Percentiles rank a stretch among this genome's conserved stretches.
Conservation (phyloP, 2,329 filamentous ascomycete species). For the Sclerotinia nivalis region DNA sequence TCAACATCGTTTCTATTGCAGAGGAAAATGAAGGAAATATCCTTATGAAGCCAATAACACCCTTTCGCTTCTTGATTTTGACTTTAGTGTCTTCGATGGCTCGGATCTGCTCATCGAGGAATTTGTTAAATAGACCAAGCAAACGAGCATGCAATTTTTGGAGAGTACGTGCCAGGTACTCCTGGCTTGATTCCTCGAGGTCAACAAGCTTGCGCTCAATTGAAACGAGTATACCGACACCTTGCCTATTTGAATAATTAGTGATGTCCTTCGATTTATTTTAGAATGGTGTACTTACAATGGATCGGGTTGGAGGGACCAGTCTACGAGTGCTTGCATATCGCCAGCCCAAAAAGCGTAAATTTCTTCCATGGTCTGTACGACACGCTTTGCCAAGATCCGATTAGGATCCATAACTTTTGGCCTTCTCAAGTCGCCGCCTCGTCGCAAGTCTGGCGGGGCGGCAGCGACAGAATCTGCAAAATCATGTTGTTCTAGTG, state of each 20-base stretch:
- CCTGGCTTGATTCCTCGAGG: conserved; percentile 87
- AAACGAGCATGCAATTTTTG: conserved; percentile 78
- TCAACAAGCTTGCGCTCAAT: conserved; percentile 78
- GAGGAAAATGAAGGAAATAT: conserved; percentile 86
- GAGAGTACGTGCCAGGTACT: conserved; percentile 78
- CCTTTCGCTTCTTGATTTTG: conserved; percentile 97
- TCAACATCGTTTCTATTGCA: conserved; percentile 81
- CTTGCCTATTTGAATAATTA: conserved; percentile 61
- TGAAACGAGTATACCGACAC: conserved; percentile 78
- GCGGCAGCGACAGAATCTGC: conserved; percentile 71
- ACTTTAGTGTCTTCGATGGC: conserved; percentile 98
- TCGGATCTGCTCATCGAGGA: conserved; percentile 91
- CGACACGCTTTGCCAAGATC: conserved; percentile 78
- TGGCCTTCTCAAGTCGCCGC: conserved; percentile 70
- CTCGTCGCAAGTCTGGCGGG: conserved; percentile 66
- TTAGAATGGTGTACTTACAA: conserved; percentile 59
- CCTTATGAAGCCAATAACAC: conserved; percentile 92
- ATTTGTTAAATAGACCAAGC: conserved; percentile 76
- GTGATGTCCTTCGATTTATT: conserved; percentile 9
- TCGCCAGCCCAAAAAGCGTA: conserved; percentile 81
- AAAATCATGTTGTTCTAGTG: conserved; percentile 78
- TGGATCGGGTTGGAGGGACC: conserved; percentile 77
- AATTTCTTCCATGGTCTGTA: conserved; percentile 85
- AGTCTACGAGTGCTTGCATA: conserved; percentile 77
- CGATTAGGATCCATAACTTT: conserved; percentile 87